Evolutionary conservation across 176 grass and related monocot genomes (phyloP), one percentile per base, ranked within the genome.

Genomic region (Triticum dicoccoides): DNA sequence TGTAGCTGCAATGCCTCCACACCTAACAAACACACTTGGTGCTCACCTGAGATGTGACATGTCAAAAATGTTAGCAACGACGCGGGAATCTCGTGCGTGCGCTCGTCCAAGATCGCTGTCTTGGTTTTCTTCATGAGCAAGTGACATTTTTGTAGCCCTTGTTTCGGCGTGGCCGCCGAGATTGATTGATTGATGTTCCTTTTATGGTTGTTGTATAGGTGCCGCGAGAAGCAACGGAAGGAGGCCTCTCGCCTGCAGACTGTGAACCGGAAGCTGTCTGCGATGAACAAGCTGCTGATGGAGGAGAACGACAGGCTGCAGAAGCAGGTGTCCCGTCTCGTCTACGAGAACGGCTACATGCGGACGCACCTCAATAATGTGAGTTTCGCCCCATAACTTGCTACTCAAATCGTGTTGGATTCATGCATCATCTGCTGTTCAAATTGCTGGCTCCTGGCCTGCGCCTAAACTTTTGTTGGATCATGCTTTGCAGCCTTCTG

Each of bases 261-360:
- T 18, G 94, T 98, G 82, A 98, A 98, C 82, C 87, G 97, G 64
- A 98, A 98, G 82, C 79, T 98, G 85, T 91, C 90, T 78, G 97
- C 97, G 7, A 98, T 98, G 97, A 98, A 98, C 85, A 98, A 96
- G 90, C 84, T 98, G 84, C 82, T 98, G 91, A 98, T 98, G 96
- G 96, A 98, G 90, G 97, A 98, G 82, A 98, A 98, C 68, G 97
- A 98, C 70, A 91, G 97, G 80, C 90, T 98, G 81, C 97, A 98
- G 90, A 98, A 98, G 90, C 97, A 98, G 86, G 97, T 98, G 21
- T 94, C 94, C 70, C 92, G 95, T 37, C 94, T 98, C 23, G 97
- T 98, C 65, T 96, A 94, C 18, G 97, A 98, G 70, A 98, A 98
- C 32, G 97, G 94, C 9, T 91, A 89, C 83, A 94, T 96, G 94